Conservation (phyloP, 768 basidiomycete genomes). For the Suillus ampliporus region DNA sequence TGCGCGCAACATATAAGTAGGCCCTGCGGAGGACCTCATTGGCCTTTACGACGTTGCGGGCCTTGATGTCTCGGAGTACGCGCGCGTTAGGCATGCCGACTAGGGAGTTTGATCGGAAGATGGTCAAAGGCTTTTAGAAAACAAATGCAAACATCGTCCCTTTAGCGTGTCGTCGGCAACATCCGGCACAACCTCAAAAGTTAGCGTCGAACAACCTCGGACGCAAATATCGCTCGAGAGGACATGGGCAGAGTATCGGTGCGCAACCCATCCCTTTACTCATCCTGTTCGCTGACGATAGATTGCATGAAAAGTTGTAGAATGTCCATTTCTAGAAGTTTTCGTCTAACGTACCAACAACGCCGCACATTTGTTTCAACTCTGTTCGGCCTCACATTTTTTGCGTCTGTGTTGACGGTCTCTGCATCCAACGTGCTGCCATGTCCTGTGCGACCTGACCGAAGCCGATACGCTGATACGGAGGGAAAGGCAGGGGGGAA, state of each 20-base stretch:
- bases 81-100: constrained; percentile 48
- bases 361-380: constrained; percentile 77
- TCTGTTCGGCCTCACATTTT: constrained; percentile 81
- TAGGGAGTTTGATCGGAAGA: constrained; percentile 8
- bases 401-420: constrained; percentile 80
- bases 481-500: constrained; percentile 36
- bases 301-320: constrained; percentile 39
- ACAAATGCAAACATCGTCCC: constrained; percentile 27
- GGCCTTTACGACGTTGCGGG: constrained; percentile 68
- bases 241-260: constrained; percentile 34
- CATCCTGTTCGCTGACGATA: not conserved
- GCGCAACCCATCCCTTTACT: not conserved
- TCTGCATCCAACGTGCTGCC: constrained; percentile 80
- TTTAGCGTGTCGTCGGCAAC: constrained; percentile 9
- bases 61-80: constrained; percentile 80
- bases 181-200: constrained; percentile 12
- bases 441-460: constrained; percentile 72
- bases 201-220: constrained; percentile 3
- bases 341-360: constrained; percentile 60
- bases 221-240: constrained; percentile 12
- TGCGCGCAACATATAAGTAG: constrained; percentile 92
- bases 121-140: constrained; percentile 16
- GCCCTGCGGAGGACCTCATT: constrained; percentile 88
- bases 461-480: constrained; percentile 63
- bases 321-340: constrained; percentile 62